Evolutionary conservation across 2,329 filamentous ascomycete species (phyloP).

Genomic region (Simplicillium sp.): DNA sequence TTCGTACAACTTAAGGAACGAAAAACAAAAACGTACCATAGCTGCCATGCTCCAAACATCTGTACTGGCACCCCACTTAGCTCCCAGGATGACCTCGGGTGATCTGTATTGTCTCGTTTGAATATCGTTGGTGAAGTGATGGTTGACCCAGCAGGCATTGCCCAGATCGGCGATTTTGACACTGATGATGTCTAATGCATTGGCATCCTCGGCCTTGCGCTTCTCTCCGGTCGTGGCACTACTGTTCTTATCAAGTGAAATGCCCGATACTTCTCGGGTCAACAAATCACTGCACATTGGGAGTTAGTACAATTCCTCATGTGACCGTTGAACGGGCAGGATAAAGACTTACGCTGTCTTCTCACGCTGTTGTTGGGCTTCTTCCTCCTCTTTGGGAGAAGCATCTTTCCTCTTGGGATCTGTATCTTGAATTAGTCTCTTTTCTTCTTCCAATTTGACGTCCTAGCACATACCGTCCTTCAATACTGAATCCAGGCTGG

Average conservation of each 20-base stretch:
- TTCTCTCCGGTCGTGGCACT: slow-evolving; percentile 51
- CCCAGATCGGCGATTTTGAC: slow-evolving; percentile 98
- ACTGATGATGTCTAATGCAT: slow-evolving; percentile 68
- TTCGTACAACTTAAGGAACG: background rate
- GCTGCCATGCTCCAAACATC: slow-evolving; percentile 99
- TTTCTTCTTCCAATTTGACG: too few relatives aligned
- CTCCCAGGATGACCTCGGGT: slow-evolving; percentile 90
- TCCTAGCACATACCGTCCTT: slow-evolving; percentile 54
- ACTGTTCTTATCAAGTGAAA: slow-evolving; percentile 72
- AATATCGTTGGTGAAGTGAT: slow-evolving; percentile 99
- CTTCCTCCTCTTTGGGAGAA: slow-evolving; percentile 40
- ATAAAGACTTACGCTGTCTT: slow-evolving; percentile 73
- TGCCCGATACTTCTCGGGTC: slow-evolving; percentile 87
- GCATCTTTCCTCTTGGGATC: slow-evolving; percentile 28
- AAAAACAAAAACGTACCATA: slow-evolving; percentile 58
- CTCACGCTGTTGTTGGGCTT: slow-evolving; percentile 74
- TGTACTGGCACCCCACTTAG: slow-evolving; percentile 98
- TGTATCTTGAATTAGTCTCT: slow-evolving; percentile 5
- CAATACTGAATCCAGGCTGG: slow-evolving; percentile 76
- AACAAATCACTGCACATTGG: slow-evolving; percentile 60
- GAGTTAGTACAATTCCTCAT: slow-evolving; percentile 1
- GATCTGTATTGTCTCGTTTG: slow-evolving; percentile 96
- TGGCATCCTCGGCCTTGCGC: slow-evolving; percentile 48
- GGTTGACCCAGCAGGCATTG: slow-evolving; percentile 97
- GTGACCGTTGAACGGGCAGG: background rate